Conservation (phyloP, 768 basidiomycete species). For the Collybia sordida region DNA sequence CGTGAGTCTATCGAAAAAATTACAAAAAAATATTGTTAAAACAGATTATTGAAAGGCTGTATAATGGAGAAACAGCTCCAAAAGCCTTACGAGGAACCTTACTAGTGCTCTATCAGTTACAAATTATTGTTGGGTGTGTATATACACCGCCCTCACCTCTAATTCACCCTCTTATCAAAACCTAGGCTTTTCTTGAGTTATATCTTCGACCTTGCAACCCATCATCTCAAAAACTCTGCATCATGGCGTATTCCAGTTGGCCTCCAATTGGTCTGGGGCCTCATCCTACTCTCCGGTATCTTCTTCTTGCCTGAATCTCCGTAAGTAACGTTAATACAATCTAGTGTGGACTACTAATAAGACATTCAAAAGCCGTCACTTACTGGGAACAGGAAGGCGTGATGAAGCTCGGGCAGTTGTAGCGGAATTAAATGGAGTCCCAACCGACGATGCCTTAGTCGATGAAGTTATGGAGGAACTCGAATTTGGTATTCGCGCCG, state of each 20-base stretch:
- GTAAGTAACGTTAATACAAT: slow-evolving; percentile 32
- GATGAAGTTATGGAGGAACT: slow-evolving; percentile 63
- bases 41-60: slow-evolving; percentile 39
- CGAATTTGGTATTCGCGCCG: slow-evolving; percentile 60
- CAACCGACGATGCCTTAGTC: slow-evolving; percentile 56
- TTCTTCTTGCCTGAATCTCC: slow-evolving; percentile 81
- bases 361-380: slow-evolving; percentile 50
- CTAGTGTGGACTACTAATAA: not conserved
- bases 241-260: slow-evolving; percentile 80
- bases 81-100: slow-evolving; percentile 70
- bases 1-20: slow-evolving; percentile 27
- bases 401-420: slow-evolving; percentile 63
- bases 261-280: slow-evolving; percentile 69
- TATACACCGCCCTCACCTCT: not conserved
- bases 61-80: slow-evolving; percentile 79
- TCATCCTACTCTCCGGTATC: slow-evolving; percentile 65
- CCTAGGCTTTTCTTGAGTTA: slow-evolving; percentile 72
- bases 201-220: slow-evolving; percentile 67
- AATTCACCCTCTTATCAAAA: not conserved
- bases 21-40: slow-evolving; percentile 11
- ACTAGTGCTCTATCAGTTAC: slow-evolving; percentile 74
- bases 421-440: slow-evolving; percentile 64
- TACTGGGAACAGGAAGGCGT: slow-evolving; percentile 55
- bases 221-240: slow-evolving; percentile 51
- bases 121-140: slow-evolving; percentile 68